Percentiles rank a stretch among this genome's conserved stretches.
Evolutionary conservation across 305 asterid species (phyloP).

Genomic region (Solanum hybrid): DNA sequence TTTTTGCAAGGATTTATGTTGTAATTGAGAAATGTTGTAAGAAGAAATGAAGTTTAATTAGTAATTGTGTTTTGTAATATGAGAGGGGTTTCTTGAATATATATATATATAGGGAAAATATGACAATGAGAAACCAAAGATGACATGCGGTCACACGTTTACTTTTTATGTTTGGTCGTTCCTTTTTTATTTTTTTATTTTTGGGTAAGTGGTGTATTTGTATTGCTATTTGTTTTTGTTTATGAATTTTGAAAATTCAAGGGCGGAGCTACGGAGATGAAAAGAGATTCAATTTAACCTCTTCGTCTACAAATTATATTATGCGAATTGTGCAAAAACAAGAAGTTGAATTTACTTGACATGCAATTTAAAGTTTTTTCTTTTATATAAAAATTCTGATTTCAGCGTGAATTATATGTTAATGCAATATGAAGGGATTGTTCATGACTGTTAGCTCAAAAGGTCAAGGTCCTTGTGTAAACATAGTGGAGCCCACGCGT

Average conservation of each 20-base stretch:
- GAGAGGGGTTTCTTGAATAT: background rate
- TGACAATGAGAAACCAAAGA: background rate
- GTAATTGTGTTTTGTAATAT: background rate
- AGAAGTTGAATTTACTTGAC: background rate
- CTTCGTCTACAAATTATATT: fast-evolving
- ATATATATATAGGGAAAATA: background rate
- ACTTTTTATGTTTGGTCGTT: background rate
- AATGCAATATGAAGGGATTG: background rate
- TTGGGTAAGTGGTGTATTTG: background rate
- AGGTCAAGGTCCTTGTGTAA: background rate
- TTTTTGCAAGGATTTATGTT: background rate
- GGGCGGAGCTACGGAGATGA: background rate
- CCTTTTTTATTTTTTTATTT: background rate
- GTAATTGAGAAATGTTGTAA: background rate
- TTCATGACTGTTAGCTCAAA: background rate
- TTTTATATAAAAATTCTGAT: background rate
- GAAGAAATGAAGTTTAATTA: background rate
- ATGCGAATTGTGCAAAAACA: background rate
- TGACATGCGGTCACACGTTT: background rate
- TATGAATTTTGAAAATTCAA: background rate
- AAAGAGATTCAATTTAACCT: background rate
- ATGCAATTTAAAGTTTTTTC: no score
- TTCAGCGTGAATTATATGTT: fast-evolving
- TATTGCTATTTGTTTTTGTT: background rate
- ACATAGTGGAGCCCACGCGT: background rate